These are phyloP conservation scores for Simplicillium sp. DNA, from an alignment of 2,329 filamentous ascomycete species.

Conservation along the genomic window DNA sequence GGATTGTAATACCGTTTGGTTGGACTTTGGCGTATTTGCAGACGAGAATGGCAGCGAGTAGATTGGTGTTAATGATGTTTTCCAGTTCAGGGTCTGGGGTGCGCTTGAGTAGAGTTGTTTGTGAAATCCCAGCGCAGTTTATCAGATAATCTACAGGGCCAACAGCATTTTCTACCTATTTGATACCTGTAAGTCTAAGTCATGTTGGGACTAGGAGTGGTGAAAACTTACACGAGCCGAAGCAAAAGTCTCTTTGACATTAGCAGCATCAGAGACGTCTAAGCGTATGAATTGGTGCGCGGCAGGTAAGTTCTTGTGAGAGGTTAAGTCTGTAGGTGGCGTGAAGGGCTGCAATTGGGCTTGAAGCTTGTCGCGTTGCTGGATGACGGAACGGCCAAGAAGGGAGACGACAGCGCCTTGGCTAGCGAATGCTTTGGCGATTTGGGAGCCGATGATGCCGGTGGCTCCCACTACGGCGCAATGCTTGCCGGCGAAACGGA, in stretches of 20 bases:
- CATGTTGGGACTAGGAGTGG: neutral
- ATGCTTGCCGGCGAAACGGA: slow-evolving; percentile 35
- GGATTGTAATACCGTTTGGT: slow-evolving; percentile 16
- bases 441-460: slow-evolving; percentile 59
- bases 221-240: neutral
- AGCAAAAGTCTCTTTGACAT: slow-evolving; percentile 20
- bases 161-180: slow-evolving; percentile 9
- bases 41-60: slow-evolving; percentile 54
- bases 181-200: neutral
- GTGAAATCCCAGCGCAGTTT: slow-evolving; percentile 70
- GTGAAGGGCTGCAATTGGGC: slow-evolving; percentile 18
- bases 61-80: slow-evolving; percentile 58
- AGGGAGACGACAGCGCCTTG: slow-evolving; percentile 53
- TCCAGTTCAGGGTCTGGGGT: slow-evolving; percentile 41
- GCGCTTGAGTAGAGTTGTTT: slow-evolving; percentile 52
- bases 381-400: slow-evolving; percentile 44
- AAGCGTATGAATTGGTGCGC: slow-evolving; percentile 24
- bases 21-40: slow-evolving; percentile 38
- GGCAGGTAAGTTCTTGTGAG: slow-evolving; percentile 8
- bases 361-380: slow-evolving; percentile 31
- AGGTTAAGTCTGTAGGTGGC: slow-evolving; percentile 1
- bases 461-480: slow-evolving; percentile 61
- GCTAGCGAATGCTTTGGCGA: slow-evolving; percentile 55
- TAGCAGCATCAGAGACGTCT: slow-evolving; percentile 18
- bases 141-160: slow-evolving; percentile 51